phyloP scores from a whole-genome alignment of 768 basidiomycete species.

The Collybia nuda region DNA sequence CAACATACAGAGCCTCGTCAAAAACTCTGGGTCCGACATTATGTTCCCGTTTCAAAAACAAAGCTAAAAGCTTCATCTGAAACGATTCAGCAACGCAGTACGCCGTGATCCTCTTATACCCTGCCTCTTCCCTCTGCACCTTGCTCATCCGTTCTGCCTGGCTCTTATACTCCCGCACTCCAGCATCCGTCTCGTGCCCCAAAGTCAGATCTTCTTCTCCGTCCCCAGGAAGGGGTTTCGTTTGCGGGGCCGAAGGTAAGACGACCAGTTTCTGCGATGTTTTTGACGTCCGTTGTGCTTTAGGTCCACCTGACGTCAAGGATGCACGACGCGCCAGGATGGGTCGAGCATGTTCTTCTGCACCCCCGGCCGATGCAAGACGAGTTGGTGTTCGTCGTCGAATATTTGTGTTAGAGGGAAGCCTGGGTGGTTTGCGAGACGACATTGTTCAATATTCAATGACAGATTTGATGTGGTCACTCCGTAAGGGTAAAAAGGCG shows the following conservation, averaged over 20 bases:
- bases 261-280: slow-evolving; percentile 89
- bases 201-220: slow-evolving; percentile 51
- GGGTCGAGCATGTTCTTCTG: slow-evolving; percentile 15
- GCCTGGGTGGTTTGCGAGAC: slow-evolving; percentile 4
- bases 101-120: slow-evolving; percentile 81
- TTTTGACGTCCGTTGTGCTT: slow-evolving; percentile 82
- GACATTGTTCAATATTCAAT: too few species aligned
- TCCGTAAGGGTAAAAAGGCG: too few species aligned
- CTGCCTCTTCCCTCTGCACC: slow-evolving; percentile 77
- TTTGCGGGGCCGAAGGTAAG: slow-evolving; percentile 88
- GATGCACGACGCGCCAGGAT: slow-evolving; percentile 35
- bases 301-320: slow-evolving; percentile 39
- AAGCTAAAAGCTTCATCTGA: slow-evolving; percentile 79
- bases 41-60: slow-evolving; percentile 91
- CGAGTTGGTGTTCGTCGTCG: slow-evolving; percentile 28
- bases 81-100: slow-evolving; percentile 88
- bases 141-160: slow-evolving; percentile 89
- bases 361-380: slow-evolving; percentile 25
- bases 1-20: slow-evolving; percentile 92
- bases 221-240: slow-evolving; percentile 56
- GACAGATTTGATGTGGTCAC: too few species aligned
- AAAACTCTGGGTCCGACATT: slow-evolving; percentile 85
- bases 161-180: slow-evolving; percentile 77
- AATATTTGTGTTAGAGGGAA: slow-evolving; percentile 24
- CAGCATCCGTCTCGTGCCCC: slow-evolving; percentile 66